These are phyloP conservation scores for Uncinocarpus reesii DNA, from an alignment of 2,329 filamentous ascomycete species.

Conservation along the genomic window DNA sequence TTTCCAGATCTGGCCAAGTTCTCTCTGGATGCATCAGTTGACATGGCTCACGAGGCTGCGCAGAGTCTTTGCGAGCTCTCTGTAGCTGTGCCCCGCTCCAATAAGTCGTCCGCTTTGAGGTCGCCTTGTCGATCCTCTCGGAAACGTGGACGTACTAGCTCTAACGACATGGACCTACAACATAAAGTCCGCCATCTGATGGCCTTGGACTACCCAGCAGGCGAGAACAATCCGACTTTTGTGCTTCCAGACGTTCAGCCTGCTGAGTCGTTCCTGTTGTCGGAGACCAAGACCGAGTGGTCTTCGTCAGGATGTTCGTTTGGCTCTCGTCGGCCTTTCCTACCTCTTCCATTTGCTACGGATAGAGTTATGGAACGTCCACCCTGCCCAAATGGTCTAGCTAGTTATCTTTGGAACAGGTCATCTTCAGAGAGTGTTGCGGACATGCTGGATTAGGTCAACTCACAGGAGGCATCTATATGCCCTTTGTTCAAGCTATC, in stretches of 20 bases:
- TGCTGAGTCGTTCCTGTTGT: slow-evolving; percentile 27
- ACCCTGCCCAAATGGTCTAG: slow-evolving; percentile 26
- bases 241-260: slow-evolving; percentile 27
- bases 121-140: slow-evolving; percentile 19
- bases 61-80: slow-evolving; percentile 35
- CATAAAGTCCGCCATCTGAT: slow-evolving; percentile 33
- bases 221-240: slow-evolving; percentile 17
- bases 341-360: slow-evolving; percentile 22
- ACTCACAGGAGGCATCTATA: too few species aligned
- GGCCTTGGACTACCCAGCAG: slow-evolving; percentile 19
- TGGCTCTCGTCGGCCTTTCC: slow-evolving; percentile 18
- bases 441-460: slow-evolving; percentile 8
- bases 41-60: slow-evolving; percentile 31
- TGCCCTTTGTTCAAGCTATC: neutral
- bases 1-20: slow-evolving; percentile 30
- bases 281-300: slow-evolving; percentile 18
- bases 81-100: slow-evolving; percentile 23
- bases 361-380: slow-evolving; percentile 32
- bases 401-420: slow-evolving; percentile 9
- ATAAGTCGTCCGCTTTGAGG: slow-evolving; percentile 7
- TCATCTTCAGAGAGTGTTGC: neutral
- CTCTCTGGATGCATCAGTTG: slow-evolving; percentile 26
- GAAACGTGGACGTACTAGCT: slow-evolving; percentile 34
- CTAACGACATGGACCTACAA: slow-evolving; percentile 31
- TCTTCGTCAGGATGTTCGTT: slow-evolving; percentile 17